A percentile compares a stretch with the other conserved stretches of the same genome.
These are phyloP conservation scores for Escallonia herrerae DNA, from an alignment of 129 eudicot species.

Conservation along the genomic window DNA sequence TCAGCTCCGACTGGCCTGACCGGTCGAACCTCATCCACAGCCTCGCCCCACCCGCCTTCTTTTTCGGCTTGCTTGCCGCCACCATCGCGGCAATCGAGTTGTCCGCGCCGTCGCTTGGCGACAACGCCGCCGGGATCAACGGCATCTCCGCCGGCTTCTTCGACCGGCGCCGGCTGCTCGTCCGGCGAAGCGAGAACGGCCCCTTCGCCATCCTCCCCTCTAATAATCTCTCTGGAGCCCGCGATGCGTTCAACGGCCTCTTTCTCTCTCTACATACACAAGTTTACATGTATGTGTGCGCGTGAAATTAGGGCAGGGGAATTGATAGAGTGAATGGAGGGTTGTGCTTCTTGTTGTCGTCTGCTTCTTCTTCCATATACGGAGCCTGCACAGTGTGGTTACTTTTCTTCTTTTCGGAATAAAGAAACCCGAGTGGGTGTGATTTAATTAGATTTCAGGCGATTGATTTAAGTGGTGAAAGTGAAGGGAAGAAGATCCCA, in stretches of 20 bases:
- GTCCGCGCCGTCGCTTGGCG: slow-evolving; percentile 6
- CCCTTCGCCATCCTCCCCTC: slow-evolving; percentile 39
- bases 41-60: slow-evolving; percentile 71
- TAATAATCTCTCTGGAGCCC: background rate
- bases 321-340: background rate
- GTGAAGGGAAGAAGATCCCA: too few species aligned
- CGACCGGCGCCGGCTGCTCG: slow-evolving; percentile 39
- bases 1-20: slow-evolving; percentile 68
- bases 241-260: background rate
- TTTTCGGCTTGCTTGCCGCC: slow-evolving; percentile 44
- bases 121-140: slow-evolving; percentile 17
- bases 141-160: slow-evolving; percentile 27
- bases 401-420: too few species aligned
- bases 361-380: slow-evolving; percentile 15
- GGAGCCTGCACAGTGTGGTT: background rate
- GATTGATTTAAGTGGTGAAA: too few species aligned
- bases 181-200: slow-evolving; percentile 47
- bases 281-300: too few species aligned
- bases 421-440: too few species aligned
- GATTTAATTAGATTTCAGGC: too few species aligned
- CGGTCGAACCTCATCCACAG: slow-evolving; percentile 94
- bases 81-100: slow-evolving; percentile 16
- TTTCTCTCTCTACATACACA: background rate
- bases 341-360: background rate
- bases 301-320: background rate